phyloP scores from a whole-genome alignment of 2,329 filamentous ascomycete genomes.

The Monilinia polystroma region DNA sequence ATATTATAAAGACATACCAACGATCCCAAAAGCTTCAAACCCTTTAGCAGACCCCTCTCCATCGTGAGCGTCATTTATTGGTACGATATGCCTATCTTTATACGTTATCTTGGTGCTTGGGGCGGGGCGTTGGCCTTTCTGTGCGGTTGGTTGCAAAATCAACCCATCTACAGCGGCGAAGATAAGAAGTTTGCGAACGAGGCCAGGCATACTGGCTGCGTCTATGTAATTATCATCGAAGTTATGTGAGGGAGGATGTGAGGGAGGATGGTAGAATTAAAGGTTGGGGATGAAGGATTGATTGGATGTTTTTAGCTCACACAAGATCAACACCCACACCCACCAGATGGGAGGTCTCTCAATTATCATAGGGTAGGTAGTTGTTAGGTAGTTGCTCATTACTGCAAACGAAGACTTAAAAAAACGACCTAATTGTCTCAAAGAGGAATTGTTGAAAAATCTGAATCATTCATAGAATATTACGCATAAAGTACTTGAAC shows the following conservation, averaged over 20 bases:
- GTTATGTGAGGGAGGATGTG: neutral
- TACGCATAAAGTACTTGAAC: neutral
- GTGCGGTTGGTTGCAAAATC: slow-evolving; percentile 39
- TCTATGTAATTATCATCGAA: slow-evolving; percentile 30
- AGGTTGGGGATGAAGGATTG: slow-evolving; percentile 8
- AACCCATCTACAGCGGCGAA: slow-evolving; percentile 41
- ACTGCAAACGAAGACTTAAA: neutral
- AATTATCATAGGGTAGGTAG: neutral
- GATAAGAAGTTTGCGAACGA: slow-evolving; percentile 40
- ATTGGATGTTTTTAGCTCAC: slow-evolving; percentile 15
- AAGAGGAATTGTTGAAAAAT: neutral
- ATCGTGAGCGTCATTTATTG: slow-evolving; percentile 29
- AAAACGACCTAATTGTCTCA: too few relatives aligned
- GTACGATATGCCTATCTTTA: slow-evolving; percentile 35
- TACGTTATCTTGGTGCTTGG: slow-evolving; percentile 38
- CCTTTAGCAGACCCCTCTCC: slow-evolving; percentile 28
- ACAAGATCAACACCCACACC: slow-evolving; percentile 12
- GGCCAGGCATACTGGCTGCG: slow-evolving; percentile 39
- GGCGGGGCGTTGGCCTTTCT: slow-evolving; percentile 35
- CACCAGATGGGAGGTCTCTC: neutral
- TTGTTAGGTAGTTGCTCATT: neutral
- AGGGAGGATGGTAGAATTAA: slow-evolving; percentile 2
- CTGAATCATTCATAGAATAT: neutral
- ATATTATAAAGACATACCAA: slow-evolving; percentile 37
- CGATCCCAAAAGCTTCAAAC: slow-evolving; percentile 42